Percentiles rank a stretch among this genome's conserved stretches.
phyloP scores from a whole-genome alignment of 2,329 filamentous ascomycete species.

The Neopestalotiopsis rosae region DNA sequence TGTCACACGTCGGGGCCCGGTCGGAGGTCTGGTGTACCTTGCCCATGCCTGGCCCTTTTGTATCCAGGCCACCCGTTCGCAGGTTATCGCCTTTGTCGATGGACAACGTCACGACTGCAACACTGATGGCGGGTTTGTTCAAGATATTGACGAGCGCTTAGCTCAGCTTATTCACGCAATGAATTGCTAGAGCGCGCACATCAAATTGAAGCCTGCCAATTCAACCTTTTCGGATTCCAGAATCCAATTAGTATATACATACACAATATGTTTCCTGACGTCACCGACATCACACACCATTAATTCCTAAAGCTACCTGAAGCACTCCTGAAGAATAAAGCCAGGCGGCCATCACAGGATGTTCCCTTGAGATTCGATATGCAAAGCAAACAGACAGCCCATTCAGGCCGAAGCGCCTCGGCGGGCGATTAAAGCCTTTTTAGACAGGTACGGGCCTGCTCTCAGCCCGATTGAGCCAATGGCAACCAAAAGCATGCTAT shows the following conservation, averaged over 20 bases:
- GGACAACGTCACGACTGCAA: neutral
- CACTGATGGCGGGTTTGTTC: neutral
- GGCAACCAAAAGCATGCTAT: neutral
- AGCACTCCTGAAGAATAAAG: neutral
- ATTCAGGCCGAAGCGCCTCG: neutral
- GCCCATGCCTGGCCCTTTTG: constrained; percentile 5
- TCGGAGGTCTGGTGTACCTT: constrained; percentile 1
- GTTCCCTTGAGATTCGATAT: neutral
- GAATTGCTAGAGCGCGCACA: neutral
- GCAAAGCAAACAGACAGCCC: neutral
- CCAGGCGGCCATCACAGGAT: neutral
- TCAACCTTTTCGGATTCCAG: neutral
- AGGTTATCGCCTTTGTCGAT: neutral
- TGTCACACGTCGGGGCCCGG: constrained; percentile 5
- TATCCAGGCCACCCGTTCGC: neutral
- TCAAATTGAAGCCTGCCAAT: neutral
- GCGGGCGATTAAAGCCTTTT: neutral
- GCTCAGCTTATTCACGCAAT: neutral
- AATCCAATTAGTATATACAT: neutral
- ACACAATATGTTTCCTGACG: neutral
- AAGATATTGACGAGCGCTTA: neutral
- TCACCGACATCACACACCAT: neutral
- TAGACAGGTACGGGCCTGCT: neutral
- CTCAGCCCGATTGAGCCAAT: neutral
- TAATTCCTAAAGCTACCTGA: neutral